Evolutionary conservation across 2,329 filamentous ascomycete species (phyloP).

Genomic region (Alternaria tenuissima): DNA sequence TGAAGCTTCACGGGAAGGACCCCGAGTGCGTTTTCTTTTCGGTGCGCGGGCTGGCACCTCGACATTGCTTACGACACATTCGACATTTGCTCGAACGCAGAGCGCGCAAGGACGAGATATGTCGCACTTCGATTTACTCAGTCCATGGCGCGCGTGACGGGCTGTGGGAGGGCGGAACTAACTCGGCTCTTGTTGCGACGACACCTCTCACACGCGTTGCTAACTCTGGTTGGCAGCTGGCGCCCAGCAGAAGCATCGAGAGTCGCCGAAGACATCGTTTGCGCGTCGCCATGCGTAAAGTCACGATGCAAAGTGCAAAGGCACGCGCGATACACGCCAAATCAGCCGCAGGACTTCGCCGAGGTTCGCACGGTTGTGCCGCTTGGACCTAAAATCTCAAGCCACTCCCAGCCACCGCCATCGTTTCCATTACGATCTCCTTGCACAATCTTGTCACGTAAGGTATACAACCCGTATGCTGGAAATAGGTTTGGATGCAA

Average conservation of each 20-base stretch:
- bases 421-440: neutral
- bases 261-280: neutral
- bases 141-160: neutral
- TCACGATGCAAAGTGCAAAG: neutral
- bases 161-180: conserved; percentile 2
- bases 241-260: neutral
- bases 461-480: neutral
- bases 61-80: conserved; percentile 10
- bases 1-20: conserved; percentile 10
- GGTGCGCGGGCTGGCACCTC: neutral
- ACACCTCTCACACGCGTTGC: conserved; percentile 21
- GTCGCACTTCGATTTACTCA: conserved; percentile 40
- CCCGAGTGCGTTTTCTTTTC: conserved; percentile 16
- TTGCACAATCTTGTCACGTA: neutral
- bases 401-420: neutral
- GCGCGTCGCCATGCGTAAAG: neutral
- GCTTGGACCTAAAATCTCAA: neutral
- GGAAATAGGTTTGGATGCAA: neutral
- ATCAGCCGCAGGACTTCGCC: neutral
- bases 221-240: conserved; percentile 16
- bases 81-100: conserved; percentile 41
- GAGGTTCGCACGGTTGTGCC: conserved; percentile 1
- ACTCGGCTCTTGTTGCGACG: conserved; percentile 22
- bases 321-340: neutral
- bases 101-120: conserved; percentile 46